Evolutionary conservation across 495 filamentous ascomycete species (phyloP).

Genomic region (Tuber calosporum): DNA sequence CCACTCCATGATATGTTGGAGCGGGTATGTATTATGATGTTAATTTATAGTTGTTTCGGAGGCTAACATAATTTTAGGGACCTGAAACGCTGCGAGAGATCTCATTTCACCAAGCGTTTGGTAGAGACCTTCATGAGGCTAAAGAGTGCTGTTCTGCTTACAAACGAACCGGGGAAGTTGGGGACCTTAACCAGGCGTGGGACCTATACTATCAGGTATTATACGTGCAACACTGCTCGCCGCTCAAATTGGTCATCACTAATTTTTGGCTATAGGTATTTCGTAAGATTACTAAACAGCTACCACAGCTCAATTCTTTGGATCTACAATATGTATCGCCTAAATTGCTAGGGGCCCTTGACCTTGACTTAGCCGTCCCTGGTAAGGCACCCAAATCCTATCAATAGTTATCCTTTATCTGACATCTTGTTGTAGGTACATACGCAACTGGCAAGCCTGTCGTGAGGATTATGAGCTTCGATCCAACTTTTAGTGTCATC

Average conservation of each 20-base stretch:
- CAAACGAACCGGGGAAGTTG: slow-evolving; percentile 73
- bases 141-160: slow-evolving; percentile 94
- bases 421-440: slow-evolving; percentile 51
- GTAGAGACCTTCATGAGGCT: slow-evolving; percentile 86
- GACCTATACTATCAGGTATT: slow-evolving; percentile 86
- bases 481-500: slow-evolving; percentile 81
- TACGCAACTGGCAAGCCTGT: slow-evolving; percentile 82
- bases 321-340: slow-evolving; percentile 95
- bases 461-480: slow-evolving; percentile 79
- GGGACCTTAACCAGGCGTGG: slow-evolving; percentile 95
- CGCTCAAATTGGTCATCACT: not conserved
- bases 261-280: slow-evolving; percentile 49
- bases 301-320: slow-evolving; percentile 83
- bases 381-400: slow-evolving; percentile 9
- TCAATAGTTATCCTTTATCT: not conserved
- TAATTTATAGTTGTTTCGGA: not conserved
- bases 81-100: slow-evolving; percentile 91
- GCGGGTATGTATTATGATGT: slow-evolving; percentile 42
- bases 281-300: slow-evolving; percentile 86
- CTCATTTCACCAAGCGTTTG: slow-evolving; percentile 96
- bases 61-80: slow-evolving; percentile 48
- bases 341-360: slow-evolving; percentile 69
- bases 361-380: slow-evolving; percentile 85
- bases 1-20: slow-evolving; percentile 89
- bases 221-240: slow-evolving; percentile 25